phyloP scores from a whole-genome alignment of 805 yeast genomes.

The Cyberlindnera veronae region DNA sequence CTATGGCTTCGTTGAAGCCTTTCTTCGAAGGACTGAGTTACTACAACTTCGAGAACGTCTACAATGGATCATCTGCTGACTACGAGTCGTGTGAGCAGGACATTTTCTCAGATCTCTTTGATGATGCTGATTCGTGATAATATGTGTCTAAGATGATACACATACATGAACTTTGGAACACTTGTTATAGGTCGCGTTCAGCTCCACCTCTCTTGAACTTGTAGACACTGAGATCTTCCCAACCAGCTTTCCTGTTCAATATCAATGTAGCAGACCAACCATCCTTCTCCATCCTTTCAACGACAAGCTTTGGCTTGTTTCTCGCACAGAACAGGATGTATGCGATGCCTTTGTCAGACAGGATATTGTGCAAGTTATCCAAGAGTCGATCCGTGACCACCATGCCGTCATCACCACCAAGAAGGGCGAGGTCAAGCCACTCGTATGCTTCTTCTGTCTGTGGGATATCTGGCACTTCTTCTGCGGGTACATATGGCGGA shows the following conservation, averaged over 20 bases:
- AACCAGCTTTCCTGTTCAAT: conserved; percentile 79
- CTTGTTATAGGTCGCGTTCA: too few relatives aligned
- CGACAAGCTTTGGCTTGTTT: conserved; percentile 70
- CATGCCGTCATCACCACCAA: conserved; percentile 94
- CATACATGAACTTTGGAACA: too few relatives aligned
- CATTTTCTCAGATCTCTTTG: conserved; percentile 53
- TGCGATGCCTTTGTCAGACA: conserved; percentile 69
- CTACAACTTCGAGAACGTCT: conserved; percentile 62
- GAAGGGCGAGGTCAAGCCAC: conserved; percentile 88
- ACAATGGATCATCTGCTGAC: conserved; percentile 45
- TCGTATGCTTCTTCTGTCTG: conserved; percentile 41
- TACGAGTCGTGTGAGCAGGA: conserved; percentile 49
- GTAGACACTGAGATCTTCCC: conserved; percentile 86
- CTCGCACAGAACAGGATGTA: conserved; percentile 90
- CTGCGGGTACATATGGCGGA: conserved; percentile 97
- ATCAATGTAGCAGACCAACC: conserved; percentile 57
- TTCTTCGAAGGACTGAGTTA: conserved; percentile 68
- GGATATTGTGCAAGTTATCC: conserved; percentile 44
- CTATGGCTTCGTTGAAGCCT: conserved; percentile 47
- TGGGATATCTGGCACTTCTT: conserved; percentile 62
- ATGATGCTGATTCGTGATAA: conserved; percentile 4
- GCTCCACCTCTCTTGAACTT: conserved; percentile 49
- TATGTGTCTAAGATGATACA: too few relatives aligned
- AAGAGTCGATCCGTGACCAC: conserved; percentile 68
- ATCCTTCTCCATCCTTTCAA: conserved; percentile 38